Base-by-base conservation (phyloP, 176 grass and related monocot species). In the Cenchrus purpureus region DNA sequence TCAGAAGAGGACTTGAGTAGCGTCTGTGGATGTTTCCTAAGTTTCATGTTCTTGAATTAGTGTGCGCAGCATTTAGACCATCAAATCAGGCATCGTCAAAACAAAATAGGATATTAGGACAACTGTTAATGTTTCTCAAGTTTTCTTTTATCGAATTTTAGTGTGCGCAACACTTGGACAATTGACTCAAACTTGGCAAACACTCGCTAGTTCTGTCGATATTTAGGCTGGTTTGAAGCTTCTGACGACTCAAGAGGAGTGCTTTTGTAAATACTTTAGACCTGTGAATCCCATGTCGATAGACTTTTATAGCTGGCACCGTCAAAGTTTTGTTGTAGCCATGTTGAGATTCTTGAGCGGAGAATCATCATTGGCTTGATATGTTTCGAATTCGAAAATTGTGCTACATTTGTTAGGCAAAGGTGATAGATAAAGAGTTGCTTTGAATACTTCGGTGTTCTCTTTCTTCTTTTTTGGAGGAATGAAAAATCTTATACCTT, bases 211-310 rank as follows among this genome's bases (percentile, higher is more conserved):
- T 25, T 25, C 25, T 25, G 25, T 25, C 25, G 4, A 40, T 40
- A 40, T 52, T 45, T 85, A 63, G 52, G 34, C 64, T 83, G 20
- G 15, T 71, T 48, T 65, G 19, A 40, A 40, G 37, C 37, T 40
- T 40, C 37, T 40, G 0, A 40, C 37, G 37, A 4, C 37, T 40
- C 37, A 40, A 40, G 37, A 4, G 37, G 37, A 40, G 37, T 40
- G 13, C 46, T 55, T 79, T 1, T 84, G 87, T 84, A 84, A 79
- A 74, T 80, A 69, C 10, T 79, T 65, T 84, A 40, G 68, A 28
- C 4, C 9, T 40, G 67, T 72, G 5, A 40, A 40, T 40, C 37
- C 37, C 37, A 40, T 40, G 37, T 40, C 37, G 37, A 40, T 40
- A 40, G 48, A 7, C 20, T 40, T 40, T 40, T 40, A 59, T 59